Base-by-base conservation (phyloP, 208 protist genomes). In the Phytomonas francai region DNA sequence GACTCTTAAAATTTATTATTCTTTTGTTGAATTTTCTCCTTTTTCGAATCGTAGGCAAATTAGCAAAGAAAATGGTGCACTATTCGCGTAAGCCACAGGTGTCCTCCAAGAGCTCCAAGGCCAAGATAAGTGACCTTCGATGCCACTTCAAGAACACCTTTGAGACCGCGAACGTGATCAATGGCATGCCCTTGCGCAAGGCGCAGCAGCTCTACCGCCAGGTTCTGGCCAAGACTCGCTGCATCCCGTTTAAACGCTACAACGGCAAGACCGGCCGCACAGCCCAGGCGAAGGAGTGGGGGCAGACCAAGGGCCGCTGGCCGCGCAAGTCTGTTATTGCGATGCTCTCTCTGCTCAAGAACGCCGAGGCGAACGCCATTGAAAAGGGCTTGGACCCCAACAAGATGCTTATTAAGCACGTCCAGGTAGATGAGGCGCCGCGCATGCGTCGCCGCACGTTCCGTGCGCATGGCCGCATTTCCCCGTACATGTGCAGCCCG, bases 81-180 rank as follows among this genome's bases (percentile, higher is more conserved):
- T 97, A 97, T 78, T 96, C 89, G 59, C 84, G 86, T 66, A 94
- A 93, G 80, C 92, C 92, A 29, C 85, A 95, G 84, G 87, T 93
- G 66, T 89, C 84, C 61, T 84, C 85, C 67, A 95, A 95, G 88
- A 82, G 65, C 70, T 82, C 88, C 33, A 92, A 93, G 78, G 87
- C 92, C 29, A 93, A 93, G 85, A 77, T 89, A 34, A 91, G 88
- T 73, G 85, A 97, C 75, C 80, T 97, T 68, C 86, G 92, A 42
- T 96, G 94, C 83, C 92, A 97, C 89, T 97, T 87, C 85, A 98
- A 98, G 87, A 98, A 97, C 80, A 98, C 96, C 54, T 89, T 88
- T 67, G 90, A 98, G 80, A 97, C 92, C 12, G 93, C 88, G 49
- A 89, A 93, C 72, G 92, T 95, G 59, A 83, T 98, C 74, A 91